Percentiles rank a stretch among this genome's conserved stretches.
Evolutionary conservation across 768 basidiomycete species (phyloP).

Genomic region (Hemileccinum impolitum): DNA sequence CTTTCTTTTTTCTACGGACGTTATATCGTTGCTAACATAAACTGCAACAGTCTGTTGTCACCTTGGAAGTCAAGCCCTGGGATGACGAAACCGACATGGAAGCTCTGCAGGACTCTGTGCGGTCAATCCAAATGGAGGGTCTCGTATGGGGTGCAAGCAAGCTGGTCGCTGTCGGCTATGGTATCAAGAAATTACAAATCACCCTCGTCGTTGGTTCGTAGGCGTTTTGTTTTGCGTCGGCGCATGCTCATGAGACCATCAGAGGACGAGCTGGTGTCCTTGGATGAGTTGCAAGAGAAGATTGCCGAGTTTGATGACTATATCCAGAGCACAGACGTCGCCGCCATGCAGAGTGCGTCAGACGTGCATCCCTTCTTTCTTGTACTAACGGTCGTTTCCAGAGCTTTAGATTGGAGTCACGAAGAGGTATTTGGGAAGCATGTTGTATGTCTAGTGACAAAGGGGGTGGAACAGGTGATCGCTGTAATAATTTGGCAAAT

Average conservation of each 20-base stretch:
- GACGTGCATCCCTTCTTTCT: not conserved
- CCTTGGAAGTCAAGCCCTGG: slow-evolving; percentile 98
- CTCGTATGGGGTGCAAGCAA: slow-evolving; percentile 96
- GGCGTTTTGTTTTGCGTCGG: not conserved
- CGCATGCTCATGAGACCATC: slow-evolving; percentile 1
- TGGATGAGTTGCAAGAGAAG: slow-evolving; percentile 92
- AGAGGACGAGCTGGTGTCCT: slow-evolving; percentile 96
- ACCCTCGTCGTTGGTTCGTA: slow-evolving; percentile 55
- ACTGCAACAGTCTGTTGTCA: slow-evolving; percentile 86
- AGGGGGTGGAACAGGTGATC: slow-evolving; percentile 3
- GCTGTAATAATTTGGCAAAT: slow-evolving; percentile 9
- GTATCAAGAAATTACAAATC: slow-evolving; percentile 89
- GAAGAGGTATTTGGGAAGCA: not conserved
- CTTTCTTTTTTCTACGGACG: not conserved
- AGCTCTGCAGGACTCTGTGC: slow-evolving; percentile 76
- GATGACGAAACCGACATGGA: slow-evolving; percentile 99
- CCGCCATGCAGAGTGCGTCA: slow-evolving; percentile 84
- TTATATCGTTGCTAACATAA: slow-evolving; percentile 10
- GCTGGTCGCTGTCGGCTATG: slow-evolving; percentile 89
- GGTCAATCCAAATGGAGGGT: slow-evolving; percentile 84
- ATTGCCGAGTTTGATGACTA: slow-evolving; percentile 81
- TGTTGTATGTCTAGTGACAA: slow-evolving; percentile 10
- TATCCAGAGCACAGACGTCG: slow-evolving; percentile 88
- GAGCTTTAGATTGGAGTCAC: slow-evolving; percentile 19
- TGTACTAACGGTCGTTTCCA: slow-evolving; percentile 9